Evolutionary conservation across 1,284 basidiomycete species (phyloP), one percentile per base, ranked within the genome.

Genomic region (Chalciporus sp.): DNA sequence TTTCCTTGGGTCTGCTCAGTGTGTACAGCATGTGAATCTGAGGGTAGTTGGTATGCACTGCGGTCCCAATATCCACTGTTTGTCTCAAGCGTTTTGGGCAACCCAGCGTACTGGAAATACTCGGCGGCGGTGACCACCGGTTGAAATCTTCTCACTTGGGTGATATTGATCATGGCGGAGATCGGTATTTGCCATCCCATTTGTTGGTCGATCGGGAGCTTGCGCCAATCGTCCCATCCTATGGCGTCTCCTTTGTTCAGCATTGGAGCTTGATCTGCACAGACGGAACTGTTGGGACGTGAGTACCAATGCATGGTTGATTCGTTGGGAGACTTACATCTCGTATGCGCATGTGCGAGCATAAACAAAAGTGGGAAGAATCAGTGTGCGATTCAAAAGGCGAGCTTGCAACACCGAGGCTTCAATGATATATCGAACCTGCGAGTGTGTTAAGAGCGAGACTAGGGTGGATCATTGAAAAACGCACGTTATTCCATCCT

Each of bases 401-500:
- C 61, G 61, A 17, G 74, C 73, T 56, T 76, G 72, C 14, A 71
- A 52, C 10, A 66, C 55, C 7, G 73, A 65, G 17, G 74, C 67
- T 44, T 77, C 75, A 56, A 78, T 67, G 55, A 75, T 73, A 52
- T 75, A 72, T 28, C 73, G 66, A 54, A 75, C 62, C 73, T 74
- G 14, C 11, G 47, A 43, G 19, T 4, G 3, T n/a, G 2, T 1
- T 62, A 19, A 54, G 52, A 42, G 41, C 4, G n/a, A 42, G 44
- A 14, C 17, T 11, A 14, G 20, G 29, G 44, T 29, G 19, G 19
- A 44, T 12, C 39, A 6, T 47, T 48, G 3, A 20, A 35, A n/a
- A 17, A 59, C 67, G 16, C 51, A 61, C 73, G 17, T 74, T 74
- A 43, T 75, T 74, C 74, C 72, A 75, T 5, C 72, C 73, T 26